phyloP scores from a whole-genome alignment of 345 rosid genomes.

The Dimocarpus longan region DNA sequence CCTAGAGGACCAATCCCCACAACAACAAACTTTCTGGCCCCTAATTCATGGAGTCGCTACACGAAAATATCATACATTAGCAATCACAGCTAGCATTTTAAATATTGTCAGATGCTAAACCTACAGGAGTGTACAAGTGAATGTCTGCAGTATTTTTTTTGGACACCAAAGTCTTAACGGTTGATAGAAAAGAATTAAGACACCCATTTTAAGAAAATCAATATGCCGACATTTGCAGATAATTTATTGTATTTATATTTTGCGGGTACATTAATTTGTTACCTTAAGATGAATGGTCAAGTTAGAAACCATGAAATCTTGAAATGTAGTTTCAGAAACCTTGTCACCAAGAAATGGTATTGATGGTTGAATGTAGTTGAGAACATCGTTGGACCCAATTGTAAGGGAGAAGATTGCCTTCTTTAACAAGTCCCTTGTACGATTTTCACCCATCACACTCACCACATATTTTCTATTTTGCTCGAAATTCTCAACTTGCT shows the following conservation, averaged over 20 bases:
- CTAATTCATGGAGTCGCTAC: conserved; percentile 50
- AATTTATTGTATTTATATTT: too few relatives aligned
- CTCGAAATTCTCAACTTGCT: conserved; percentile 58
- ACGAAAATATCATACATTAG: neutral
- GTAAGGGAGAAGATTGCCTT: conserved; percentile 53
- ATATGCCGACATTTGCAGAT: too few relatives aligned
- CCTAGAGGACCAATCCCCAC: conserved; percentile 67
- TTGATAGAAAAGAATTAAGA: too few relatives aligned
- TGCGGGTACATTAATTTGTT: neutral
- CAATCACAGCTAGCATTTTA: neutral
- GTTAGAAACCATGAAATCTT: conserved; percentile 53
- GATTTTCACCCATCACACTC: conserved; percentile 41
- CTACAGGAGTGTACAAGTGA: too few relatives aligned
- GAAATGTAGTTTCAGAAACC: conserved; percentile 38
- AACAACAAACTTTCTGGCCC: conserved; percentile 51
- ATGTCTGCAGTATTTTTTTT: too few relatives aligned
- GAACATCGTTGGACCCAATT: conserved; percentile 57
- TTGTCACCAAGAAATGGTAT: conserved; percentile 44
- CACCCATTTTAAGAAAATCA: too few relatives aligned
- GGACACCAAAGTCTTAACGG: too few relatives aligned
- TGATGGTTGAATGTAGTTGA: conserved; percentile 54
- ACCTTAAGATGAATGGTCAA: conserved; percentile 57
- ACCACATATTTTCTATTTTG: conserved; percentile 51
- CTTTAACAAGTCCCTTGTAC: conserved; percentile 42
- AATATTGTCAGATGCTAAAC: too few relatives aligned